phyloP scores from a whole-genome alignment of 305 asterid genomes.

The Fraxinus xanthoxyloides region DNA sequence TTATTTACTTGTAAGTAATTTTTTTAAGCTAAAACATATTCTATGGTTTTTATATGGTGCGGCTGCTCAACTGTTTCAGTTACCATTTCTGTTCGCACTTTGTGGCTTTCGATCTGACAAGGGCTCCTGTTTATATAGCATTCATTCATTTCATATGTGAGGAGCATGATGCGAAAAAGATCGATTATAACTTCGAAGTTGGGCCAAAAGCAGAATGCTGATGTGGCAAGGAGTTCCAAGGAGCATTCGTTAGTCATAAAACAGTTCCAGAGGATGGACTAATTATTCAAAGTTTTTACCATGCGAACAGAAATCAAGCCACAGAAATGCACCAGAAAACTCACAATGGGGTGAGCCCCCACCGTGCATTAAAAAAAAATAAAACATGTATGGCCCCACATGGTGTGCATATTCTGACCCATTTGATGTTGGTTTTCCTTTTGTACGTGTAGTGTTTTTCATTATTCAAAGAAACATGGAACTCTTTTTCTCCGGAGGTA shows the following conservation, averaged over 20 bases:
- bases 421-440: no score
- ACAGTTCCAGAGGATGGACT: slow-evolving; percentile 35
- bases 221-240: slow-evolving; percentile 38
- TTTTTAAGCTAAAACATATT: no score
- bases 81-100: slow-evolving; percentile 36
- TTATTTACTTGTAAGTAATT: background rate
- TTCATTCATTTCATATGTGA: slow-evolving; percentile 38
- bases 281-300: slow-evolving; percentile 27
- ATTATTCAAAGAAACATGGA: slow-evolving; percentile 29
- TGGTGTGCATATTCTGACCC: no score
- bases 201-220: slow-evolving; percentile 31
- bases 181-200: slow-evolving; percentile 30
- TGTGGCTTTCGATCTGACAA: slow-evolving; percentile 33
- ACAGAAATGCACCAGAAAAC: no score
- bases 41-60: slow-evolving; percentile 4
- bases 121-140: slow-evolving; percentile 37
- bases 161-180: slow-evolving; percentile 29
- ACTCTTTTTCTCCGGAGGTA: background rate
- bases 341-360: no score
- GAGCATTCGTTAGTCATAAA: slow-evolving; percentile 31
- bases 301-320: no score
- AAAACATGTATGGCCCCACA: no score
- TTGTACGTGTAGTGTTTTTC: no score
- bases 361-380: no score
- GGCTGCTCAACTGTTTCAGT: slow-evolving; percentile 36